These are phyloP conservation scores for Dipodascopsis tothii DNA, from an alignment of 805 yeast species.

Conservation along the genomic window DNA sequence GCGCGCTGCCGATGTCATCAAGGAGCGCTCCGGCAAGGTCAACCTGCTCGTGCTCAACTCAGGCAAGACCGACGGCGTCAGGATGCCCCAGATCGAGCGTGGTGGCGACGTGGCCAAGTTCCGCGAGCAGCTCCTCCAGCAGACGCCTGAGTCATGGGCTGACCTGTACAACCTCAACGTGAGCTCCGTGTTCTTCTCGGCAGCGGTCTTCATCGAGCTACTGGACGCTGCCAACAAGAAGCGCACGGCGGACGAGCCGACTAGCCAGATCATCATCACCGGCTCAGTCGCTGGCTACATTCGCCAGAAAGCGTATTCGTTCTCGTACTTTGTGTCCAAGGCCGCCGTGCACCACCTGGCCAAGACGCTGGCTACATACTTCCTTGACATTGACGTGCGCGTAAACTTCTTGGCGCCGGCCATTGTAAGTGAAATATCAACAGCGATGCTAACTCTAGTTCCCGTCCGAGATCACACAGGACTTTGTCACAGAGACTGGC, in stretches of 20 bases:
- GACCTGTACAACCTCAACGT: slow-evolving; percentile 17
- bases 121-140: slow-evolving; percentile 11
- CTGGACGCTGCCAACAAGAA: slow-evolving; percentile 21
- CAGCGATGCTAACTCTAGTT: neutral
- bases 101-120: neutral
- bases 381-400: slow-evolving; percentile 37
- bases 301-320: neutral
- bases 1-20: slow-evolving; percentile 15
- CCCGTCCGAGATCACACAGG: neutral
- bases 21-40: slow-evolving; percentile 16
- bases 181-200: slow-evolving; percentile 21
- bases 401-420: slow-evolving; percentile 59
- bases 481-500: slow-evolving; percentile 27
- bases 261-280: slow-evolving; percentile 4
- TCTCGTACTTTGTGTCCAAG: slow-evolving; percentile 2
- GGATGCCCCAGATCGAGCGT: slow-evolving; percentile 3
- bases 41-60: slow-evolving; percentile 21
- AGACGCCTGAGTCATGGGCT: slow-evolving; percentile 17
- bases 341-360: slow-evolving; percentile 7
- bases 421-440: slow-evolving; percentile 30
- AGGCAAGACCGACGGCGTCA: slow-evolving; percentile 9
- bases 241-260: neutral
- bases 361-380: slow-evolving; percentile 5
- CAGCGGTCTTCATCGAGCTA: slow-evolving; percentile 19
- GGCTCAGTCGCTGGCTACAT: slow-evolving; percentile 1